These are phyloP conservation scores for Zygoascus ofunaensis DNA, from an alignment of 805 yeast species.

Conservation along the genomic window DNA sequence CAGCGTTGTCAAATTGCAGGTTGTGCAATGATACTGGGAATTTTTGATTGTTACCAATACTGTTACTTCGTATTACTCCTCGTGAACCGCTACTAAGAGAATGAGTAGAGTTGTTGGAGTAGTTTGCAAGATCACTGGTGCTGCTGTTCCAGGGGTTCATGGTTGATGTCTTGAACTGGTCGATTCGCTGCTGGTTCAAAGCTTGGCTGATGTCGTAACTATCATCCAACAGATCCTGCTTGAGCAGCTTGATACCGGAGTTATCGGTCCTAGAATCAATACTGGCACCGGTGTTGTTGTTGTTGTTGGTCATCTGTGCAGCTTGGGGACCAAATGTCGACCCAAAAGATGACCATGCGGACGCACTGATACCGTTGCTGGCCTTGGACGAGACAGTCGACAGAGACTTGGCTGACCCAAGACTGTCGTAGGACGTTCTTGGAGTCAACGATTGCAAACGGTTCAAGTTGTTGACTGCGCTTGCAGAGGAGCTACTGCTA, in stretches of 20 bases:
- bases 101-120: not conserved
- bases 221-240: not conserved
- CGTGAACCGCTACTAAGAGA: no score
- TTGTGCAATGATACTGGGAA: not conserved
- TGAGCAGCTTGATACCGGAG: not conserved
- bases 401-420: conserved; percentile 14
- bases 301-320: conserved; percentile 3
- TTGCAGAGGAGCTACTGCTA: not conserved
- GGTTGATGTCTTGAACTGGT: not conserved
- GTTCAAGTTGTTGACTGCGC: not conserved
- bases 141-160: not conserved
- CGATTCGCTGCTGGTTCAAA: not conserved
- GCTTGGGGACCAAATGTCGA: not conserved
- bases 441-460: conserved; percentile 2
- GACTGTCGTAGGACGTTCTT: conserved; percentile 13
- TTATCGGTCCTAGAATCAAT: no score
- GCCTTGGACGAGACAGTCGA: conserved; percentile 5
- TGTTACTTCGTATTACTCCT: no score
- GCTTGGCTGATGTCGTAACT: not conserved
- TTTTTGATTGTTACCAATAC: not conserved
- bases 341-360: not conserved
- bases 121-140: no score
- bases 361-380: not conserved
- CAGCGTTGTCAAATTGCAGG: not conserved
- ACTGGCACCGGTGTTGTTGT: not conserved